Evolutionary conservation across 2,329 filamentous ascomycete genomes (phyloP).

Genomic region (Exophiala lecanii-corni): DNA sequence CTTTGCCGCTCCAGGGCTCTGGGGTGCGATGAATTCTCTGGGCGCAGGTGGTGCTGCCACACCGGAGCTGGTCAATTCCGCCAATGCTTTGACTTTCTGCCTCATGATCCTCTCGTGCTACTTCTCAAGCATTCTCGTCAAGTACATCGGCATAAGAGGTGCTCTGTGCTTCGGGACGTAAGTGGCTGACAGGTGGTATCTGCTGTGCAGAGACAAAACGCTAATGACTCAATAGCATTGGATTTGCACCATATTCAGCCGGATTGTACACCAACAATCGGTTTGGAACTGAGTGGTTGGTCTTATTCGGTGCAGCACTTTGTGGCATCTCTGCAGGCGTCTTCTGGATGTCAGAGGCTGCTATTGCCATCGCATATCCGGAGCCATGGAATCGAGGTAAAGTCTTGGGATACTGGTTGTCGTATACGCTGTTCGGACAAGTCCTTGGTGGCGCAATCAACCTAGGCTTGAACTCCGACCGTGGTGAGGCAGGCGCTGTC

Average conservation of each 20-base stretch:
- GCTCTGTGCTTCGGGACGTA: conserved; percentile 65
- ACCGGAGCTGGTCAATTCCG: conserved; percentile 64
- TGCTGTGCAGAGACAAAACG: no score
- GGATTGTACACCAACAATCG: conserved; percentile 69
- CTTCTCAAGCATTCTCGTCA: conserved; percentile 60
- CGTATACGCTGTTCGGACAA: conserved; percentile 58
- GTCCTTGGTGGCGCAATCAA: conserved; percentile 70
- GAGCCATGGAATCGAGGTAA: conserved; percentile 64
- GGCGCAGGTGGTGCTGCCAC: conserved; percentile 63
- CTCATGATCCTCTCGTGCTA: conserved; percentile 69
- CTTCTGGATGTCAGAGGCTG: conserved; percentile 72
- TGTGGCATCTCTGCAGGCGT: conserved; percentile 68
- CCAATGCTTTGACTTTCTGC: conserved; percentile 67
- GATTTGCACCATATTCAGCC: conserved; percentile 67
- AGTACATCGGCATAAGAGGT: conserved; percentile 65
- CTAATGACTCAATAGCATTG: conserved; percentile 37
- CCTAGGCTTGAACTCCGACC: conserved; percentile 58
- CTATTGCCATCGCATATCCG: conserved; percentile 67
- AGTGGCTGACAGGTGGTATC: no score
- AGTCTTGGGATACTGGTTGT: conserved; percentile 65
- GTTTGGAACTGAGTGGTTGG: conserved; percentile 64
- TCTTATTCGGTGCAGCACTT: conserved; percentile 62
- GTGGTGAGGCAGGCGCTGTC: conserved; percentile 57
- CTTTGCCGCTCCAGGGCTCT: conserved; percentile 46
- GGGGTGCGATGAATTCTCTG: conserved; percentile 52